These are phyloP conservation scores for Sporothrix pseudoabietina DNA, from an alignment of 2,329 filamentous ascomycete genomes.

Conservation along the genomic window DNA sequence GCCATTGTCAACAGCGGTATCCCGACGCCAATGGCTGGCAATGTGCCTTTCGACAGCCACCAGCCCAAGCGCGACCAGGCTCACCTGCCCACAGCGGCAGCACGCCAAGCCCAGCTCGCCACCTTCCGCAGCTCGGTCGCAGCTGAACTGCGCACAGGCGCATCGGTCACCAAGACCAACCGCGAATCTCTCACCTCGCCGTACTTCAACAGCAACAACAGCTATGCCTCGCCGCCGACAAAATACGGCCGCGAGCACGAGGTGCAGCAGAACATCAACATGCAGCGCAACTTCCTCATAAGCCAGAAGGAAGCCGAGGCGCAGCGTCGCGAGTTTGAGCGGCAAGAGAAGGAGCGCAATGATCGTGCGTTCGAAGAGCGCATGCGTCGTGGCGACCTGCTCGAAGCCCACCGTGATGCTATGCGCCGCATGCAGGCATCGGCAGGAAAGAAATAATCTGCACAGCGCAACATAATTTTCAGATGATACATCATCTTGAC, in stretches of 20 bases:
- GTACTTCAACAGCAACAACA: constrained; percentile 36
- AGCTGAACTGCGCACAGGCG: constrained; percentile 57
- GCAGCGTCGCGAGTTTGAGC: constrained; percentile 60
- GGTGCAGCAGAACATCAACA: constrained; percentile 54
- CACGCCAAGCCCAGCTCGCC: constrained; percentile 62
- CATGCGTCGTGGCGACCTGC: constrained; percentile 75
- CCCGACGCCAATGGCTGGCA: constrained; percentile 40
- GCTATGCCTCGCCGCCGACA: not conserved
- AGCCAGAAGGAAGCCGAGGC: constrained; percentile 65
- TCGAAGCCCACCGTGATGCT: constrained; percentile 75
- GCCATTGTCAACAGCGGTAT: not conserved
- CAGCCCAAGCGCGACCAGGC: constrained; percentile 54
- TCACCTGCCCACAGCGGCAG: constrained; percentile 46
- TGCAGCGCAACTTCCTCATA: constrained; percentile 59
- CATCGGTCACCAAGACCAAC: constrained; percentile 34
- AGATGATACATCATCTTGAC: not conserved
- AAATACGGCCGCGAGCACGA: constrained; percentile 36
- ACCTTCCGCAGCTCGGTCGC: constrained; percentile 68
- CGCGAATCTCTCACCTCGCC: constrained; percentile 38
- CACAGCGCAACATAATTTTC: not conserved
- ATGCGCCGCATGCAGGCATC: constrained; percentile 74
- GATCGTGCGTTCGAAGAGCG: constrained; percentile 69
- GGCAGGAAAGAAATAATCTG: constrained; percentile 12
- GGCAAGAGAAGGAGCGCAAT: constrained; percentile 58
- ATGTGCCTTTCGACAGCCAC: constrained; percentile 54